Percentiles rank a stretch among this genome's conserved stretches.
Evolutionary conservation across 805 yeast genomes (phyloP).

Genomic region (Ogataea philodendri): DNA sequence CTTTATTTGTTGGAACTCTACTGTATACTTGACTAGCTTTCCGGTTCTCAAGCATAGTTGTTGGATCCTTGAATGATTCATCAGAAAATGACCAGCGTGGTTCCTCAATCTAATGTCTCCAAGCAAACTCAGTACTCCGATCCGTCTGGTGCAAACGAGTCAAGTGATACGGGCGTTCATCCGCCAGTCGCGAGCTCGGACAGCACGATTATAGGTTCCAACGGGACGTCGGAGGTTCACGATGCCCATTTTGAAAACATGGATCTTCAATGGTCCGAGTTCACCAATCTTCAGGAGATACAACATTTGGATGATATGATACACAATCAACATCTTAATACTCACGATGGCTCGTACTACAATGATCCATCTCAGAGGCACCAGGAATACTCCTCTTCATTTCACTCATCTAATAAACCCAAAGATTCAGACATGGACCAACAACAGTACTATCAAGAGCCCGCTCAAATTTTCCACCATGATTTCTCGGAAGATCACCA

Average conservation of each 20-base stretch:
- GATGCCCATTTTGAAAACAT: constrained; percentile 22
- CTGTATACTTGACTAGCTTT: no score
- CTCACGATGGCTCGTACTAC: constrained; percentile 2
- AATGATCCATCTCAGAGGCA: constrained; percentile 4
- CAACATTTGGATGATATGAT: constrained; percentile 23
- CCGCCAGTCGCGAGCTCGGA: neutral
- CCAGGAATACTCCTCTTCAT: neutral
- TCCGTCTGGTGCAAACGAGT: constrained; percentile 1
- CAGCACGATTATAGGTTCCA: no score
- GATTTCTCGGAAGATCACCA: constrained; percentile 17
- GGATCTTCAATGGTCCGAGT: constrained; percentile 27
- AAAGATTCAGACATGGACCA: neutral
- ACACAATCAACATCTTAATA: constrained; percentile 11
- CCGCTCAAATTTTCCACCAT: constrained; percentile 3
- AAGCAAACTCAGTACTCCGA: constrained; percentile 1
- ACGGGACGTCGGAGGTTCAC: no score
- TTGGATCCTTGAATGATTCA: constrained; percentile 7
- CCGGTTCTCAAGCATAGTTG: neutral
- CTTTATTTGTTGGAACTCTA: constrained; percentile 3
- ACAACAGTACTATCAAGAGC: constrained; percentile 1
- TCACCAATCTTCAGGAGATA: constrained; percentile 25
- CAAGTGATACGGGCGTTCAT: neutral
- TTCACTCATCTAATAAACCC: neutral
- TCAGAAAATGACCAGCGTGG: constrained; percentile 9
- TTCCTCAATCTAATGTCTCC: constrained; percentile 1